A percentile compares a stretch with the other conserved stretches of the same genome.
Conservation (phyloP, 2,329 filamentous ascomycete species). For the Fusarium falciforme region DNA sequence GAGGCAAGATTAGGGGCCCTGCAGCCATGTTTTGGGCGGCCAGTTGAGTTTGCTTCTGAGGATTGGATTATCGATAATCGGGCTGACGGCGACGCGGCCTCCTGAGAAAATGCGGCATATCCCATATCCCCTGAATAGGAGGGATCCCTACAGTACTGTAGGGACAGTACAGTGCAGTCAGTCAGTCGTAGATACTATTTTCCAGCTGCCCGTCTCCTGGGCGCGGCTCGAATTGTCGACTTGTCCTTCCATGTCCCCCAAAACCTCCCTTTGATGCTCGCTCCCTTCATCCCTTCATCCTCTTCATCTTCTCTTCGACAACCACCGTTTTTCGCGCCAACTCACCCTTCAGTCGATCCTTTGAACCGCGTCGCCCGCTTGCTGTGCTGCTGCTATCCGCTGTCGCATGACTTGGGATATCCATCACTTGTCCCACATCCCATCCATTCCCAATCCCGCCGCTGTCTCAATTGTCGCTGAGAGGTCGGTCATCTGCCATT, state of each 20-base stretch:
- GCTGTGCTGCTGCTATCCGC: constrained; percentile 13
- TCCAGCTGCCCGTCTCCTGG: constrained; percentile 31
- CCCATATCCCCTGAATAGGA: constrained; percentile 37
- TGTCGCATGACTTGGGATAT: constrained; percentile 35
- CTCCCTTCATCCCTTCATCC: constrained; percentile 16
- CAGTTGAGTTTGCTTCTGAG: constrained; percentile 8
- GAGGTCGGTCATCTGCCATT: constrained; percentile 38
- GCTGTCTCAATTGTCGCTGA: constrained; percentile 32
- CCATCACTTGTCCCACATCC: constrained; percentile 28
- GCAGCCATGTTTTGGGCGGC: constrained; percentile 3
- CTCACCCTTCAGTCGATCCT: constrained; percentile 41
- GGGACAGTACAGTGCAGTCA: background rate
- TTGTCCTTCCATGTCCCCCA: constrained; percentile 21
- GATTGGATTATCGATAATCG: constrained; percentile 5
- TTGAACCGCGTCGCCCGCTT: constrained; percentile 18
- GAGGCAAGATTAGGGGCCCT: constrained; percentile 8
- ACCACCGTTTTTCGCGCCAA: constrained; percentile 6
- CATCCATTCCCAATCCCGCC: constrained; percentile 22
- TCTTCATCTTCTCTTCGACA: constrained; percentile 4
- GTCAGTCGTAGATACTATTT: constrained; percentile 35
- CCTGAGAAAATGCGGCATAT: constrained; percentile 21
- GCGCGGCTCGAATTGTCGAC: constrained; percentile 24
- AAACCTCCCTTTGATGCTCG: constrained; percentile 17
- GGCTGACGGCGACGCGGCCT: constrained; percentile 32
- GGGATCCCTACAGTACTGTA: constrained; percentile 1